A percentile compares a stretch with the other conserved stretches of the same genome.
phyloP scores from a whole-genome alignment of 228 moss, liverwort and hornwort species.

The Sphagnum fallax region DNA sequence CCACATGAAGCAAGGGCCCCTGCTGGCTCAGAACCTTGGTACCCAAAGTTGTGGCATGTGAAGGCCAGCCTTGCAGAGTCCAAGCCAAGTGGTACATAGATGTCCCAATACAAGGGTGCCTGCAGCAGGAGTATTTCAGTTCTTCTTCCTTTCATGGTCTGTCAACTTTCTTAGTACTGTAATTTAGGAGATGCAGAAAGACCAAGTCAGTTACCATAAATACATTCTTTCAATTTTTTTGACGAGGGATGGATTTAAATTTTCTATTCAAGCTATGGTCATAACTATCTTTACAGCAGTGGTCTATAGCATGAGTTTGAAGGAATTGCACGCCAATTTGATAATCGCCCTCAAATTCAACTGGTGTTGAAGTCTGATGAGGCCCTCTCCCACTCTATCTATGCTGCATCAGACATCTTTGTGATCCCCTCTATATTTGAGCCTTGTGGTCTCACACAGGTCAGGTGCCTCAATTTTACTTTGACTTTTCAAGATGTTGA shows the following conservation, averaged over 20 bases:
- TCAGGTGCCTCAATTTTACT: conserved; percentile 7
- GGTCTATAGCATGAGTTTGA: conserved; percentile 75
- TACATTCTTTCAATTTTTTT: too few relatives aligned
- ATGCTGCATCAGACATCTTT: conserved; percentile 90
- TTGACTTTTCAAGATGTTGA: too few relatives aligned
- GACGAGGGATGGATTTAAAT: too few relatives aligned
- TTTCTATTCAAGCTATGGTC: too few relatives aligned
- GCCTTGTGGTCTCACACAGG: conserved; percentile 97
- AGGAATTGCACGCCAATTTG: conserved; percentile 72
- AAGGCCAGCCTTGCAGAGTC: conserved; percentile 87
- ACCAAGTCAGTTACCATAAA: too few relatives aligned
- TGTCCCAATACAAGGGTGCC: conserved; percentile 95
- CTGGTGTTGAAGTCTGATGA: conserved; percentile 89
- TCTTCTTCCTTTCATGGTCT: too few relatives aligned
- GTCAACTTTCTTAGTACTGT: too few relatives aligned
- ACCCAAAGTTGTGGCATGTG: conserved; percentile 96
- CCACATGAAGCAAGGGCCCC: conserved; percentile 72
- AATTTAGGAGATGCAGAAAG: too few relatives aligned
- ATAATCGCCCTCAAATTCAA: conserved; percentile 76
- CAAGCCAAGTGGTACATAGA: conserved; percentile 81
- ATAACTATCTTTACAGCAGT: too few relatives aligned
- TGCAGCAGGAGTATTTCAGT: conserved; percentile 8
- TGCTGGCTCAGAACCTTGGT: conserved; percentile 74
- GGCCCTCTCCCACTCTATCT: conserved; percentile 86
- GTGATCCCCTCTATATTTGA: conserved; percentile 94